These are phyloP conservation scores for Pisolithus sp. DNA, from an alignment of 768 basidiomycete genomes.

Conservation along the genomic window DNA sequence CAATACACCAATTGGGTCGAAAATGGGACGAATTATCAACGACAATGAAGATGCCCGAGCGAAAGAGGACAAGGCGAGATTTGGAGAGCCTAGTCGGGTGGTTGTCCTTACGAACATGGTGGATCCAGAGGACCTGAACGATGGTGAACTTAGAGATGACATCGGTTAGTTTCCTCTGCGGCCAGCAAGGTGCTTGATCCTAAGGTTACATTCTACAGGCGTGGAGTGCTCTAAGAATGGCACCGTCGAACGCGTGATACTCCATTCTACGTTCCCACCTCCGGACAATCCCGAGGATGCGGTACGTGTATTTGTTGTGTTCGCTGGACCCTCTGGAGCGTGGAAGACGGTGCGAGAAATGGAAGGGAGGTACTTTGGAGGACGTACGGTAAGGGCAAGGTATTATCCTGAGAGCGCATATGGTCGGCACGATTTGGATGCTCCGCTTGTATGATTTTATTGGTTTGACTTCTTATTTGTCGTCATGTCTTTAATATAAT, in stretches of 20 bases:
- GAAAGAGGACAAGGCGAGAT: slow-evolving; percentile 70
- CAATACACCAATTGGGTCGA: slow-evolving; percentile 42
- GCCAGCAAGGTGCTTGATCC: not conserved
- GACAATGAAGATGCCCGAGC: slow-evolving; percentile 79
- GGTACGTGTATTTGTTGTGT: slow-evolving; percentile 87
- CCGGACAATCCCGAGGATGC: slow-evolving; percentile 67
- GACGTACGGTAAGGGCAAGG: slow-evolving; percentile 71
- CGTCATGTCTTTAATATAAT: not conserved
- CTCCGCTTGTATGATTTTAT: slow-evolving; percentile 17
- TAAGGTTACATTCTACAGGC: slow-evolving; percentile 37
- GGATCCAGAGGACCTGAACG: slow-evolving; percentile 72
- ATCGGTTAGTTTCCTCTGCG: slow-evolving; percentile 52
- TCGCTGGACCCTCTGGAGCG: slow-evolving; percentile 86
- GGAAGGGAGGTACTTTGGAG: slow-evolving; percentile 90
- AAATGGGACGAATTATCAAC: slow-evolving; percentile 87
- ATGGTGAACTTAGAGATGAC: slow-evolving; percentile 79
- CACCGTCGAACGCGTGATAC: slow-evolving; percentile 82
- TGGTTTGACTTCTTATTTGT: not conserved
- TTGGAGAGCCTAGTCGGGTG: slow-evolving; percentile 86
- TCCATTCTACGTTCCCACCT: slow-evolving; percentile 69
- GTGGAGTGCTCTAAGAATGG: slow-evolving; percentile 90
- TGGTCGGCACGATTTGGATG: slow-evolving; percentile 43
- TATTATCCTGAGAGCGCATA: slow-evolving; percentile 70
- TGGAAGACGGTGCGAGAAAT: slow-evolving; percentile 95
- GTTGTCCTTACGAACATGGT: slow-evolving; percentile 91